Base-by-base conservation (phyloP, 257 asterid species). In the Solanum clarkiae region DNA sequence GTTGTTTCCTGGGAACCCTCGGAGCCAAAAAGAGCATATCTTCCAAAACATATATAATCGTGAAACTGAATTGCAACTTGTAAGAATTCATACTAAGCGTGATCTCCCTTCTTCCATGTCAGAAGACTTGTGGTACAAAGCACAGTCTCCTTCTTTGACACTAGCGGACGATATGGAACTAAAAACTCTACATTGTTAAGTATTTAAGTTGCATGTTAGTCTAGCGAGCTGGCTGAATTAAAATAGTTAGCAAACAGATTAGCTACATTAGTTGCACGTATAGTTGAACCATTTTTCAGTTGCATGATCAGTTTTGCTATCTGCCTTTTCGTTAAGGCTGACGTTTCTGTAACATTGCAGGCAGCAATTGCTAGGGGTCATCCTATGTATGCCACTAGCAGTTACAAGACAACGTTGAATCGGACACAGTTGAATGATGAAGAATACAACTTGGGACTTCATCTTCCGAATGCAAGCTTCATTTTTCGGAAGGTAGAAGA, bases 311-410 rank as follows among this genome's bases (percentile, higher is more conserved):
- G 56, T 11, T 3, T 8, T 68, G 79, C 45, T 40, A 10, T 59
- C 63, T 6, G 74, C 22, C 10, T 84, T 60, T 32, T 26, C 53
- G 42, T 53, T 44, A 16, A 44, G n/a, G 6, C 40, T 22, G 11
- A 36, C 51, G 40, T 70, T 26, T 83, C 62, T 84, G 84, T 80
- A 74, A 81, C 69, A 83, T 54, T 80, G 44, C 90, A 94, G 98
- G 84, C 92, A 47, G 85, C 95, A 26, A 86, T 95, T 36, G 97
- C 97, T 6, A 91, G 92, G 91, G 98, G 96, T 83, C 92, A 91
- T 85, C 98, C 98, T 12, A 69, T 82, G 84, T 68, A 80, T 24
- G 98, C 97, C 84, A 89, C 89, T 56, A 18, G 86, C 7, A 92
- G 88, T 85, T 93, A 90, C 91, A 83, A 42, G 88, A 88, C 24